Conservation (phyloP, 208 protist genomes). For the Herpetomonas tarakana region DNA sequence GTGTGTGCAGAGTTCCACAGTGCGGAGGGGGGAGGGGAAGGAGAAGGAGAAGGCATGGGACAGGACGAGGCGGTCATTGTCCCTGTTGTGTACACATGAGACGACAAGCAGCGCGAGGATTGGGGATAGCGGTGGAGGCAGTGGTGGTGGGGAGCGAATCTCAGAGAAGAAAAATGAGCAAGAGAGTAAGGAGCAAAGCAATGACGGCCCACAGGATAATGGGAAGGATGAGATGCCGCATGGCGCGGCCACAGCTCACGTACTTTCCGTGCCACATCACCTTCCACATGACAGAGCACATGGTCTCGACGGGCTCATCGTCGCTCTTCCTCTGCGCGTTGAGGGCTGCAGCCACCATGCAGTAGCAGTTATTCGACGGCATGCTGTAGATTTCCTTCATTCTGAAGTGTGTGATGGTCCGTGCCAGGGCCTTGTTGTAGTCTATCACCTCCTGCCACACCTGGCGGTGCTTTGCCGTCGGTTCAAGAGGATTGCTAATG, state of each 20-base stretch:
- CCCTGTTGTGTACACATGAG: no score
- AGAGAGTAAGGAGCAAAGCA: neutral
- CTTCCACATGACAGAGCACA: neutral
- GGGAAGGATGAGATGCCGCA: neutral
- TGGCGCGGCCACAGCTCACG: neutral
- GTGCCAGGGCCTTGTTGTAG: constrained; percentile 26
- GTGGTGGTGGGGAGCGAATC: no score
- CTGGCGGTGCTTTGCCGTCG: neutral
- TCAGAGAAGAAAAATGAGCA: constrained; percentile 5
- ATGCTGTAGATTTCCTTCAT: constrained; percentile 51
- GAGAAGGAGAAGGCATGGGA: no score
- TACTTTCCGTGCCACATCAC: constrained; percentile 1
- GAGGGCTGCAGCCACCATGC: constrained; percentile 25
- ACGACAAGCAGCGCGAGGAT: no score
- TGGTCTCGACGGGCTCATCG: neutral
- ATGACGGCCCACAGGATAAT: neutral
- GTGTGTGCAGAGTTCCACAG: no score
- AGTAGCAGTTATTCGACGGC: constrained; percentile 66
- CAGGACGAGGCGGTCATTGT: no score
- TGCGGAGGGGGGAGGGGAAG: no score
- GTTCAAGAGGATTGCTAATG: neutral
- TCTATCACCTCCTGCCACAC: constrained; percentile 11
- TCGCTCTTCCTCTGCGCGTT: constrained; percentile 1
- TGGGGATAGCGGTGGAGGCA: no score
- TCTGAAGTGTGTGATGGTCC: constrained; percentile 23